Percentiles rank a stretch among this genome's conserved stretches.
Conservation (phyloP, 2,329 filamentous ascomycete species). For the Helotiales sp. region DNA sequence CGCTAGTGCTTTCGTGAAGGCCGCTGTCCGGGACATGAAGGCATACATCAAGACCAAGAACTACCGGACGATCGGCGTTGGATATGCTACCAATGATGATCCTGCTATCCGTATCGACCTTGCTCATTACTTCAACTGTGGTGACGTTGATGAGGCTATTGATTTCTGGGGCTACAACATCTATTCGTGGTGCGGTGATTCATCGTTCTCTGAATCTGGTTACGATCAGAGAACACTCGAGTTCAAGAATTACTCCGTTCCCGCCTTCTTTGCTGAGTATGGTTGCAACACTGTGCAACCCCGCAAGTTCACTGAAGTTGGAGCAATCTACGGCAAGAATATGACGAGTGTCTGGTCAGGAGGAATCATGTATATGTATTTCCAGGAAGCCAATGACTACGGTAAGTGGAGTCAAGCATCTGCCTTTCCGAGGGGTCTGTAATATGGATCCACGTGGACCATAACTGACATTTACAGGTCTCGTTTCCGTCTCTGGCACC, state of each 20-base stretch:
- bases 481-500: conserved; percentile 66
- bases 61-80: conserved; percentile 82
- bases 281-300: conserved; percentile 79
- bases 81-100: conserved; percentile 96
- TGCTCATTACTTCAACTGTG: conserved; percentile 95
- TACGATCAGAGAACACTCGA: conserved; percentile 84
- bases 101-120: conserved; percentile 79
- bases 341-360: conserved; percentile 93
- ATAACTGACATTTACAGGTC: conserved; percentile 53
- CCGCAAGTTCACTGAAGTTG: conserved; percentile 85
- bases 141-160: conserved; percentile 68
- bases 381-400: conserved; percentile 88
- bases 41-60: conserved; percentile 82
- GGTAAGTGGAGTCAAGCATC: conserved; percentile 53
- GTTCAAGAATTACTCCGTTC: conserved; percentile 87
- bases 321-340: conserved; percentile 74
- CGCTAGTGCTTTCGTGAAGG: conserved; percentile 95
- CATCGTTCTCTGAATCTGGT: conserved; percentile 75
- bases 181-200: conserved; percentile 97
- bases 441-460: neutral
- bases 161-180: conserved; percentile 99
- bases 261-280: conserved; percentile 98
- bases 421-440: neutral
- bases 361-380: conserved; percentile 99
- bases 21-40: conserved; percentile 95